Base-by-base conservation (phyloP, 1,284 basidiomycete genomes). In the Thecaphora frezii region DNA sequence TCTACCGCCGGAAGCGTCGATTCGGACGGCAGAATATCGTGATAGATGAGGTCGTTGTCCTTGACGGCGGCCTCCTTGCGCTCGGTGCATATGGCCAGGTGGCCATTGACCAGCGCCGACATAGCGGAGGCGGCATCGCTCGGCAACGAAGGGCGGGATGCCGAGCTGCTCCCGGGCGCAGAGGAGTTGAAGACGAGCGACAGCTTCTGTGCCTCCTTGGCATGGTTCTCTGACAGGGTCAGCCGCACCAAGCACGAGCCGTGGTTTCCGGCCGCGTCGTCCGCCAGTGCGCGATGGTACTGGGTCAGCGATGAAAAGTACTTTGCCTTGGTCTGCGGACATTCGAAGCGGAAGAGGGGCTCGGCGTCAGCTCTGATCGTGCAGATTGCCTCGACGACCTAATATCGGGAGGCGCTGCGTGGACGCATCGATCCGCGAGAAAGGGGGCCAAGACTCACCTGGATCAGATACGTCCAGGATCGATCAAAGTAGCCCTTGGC, bases 1-100 rank as follows among this genome's bases (percentile, higher is more conserved):
- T 96, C 93, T 51, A 96, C 86, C 0, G 82, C 78, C 0, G 93
- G 86, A 0, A 98, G 84, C 0, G 89, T 85, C 19, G 93, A 90
- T 16, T 88, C 84, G 4, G 88, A 83, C 0, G 93, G 91, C 0
- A 93, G 81, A 51, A 94, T 85, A n/a, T 91, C 91, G 77, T 98
- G 93, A 82, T 98, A 99, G 68, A 99, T 96, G 44, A 99, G 85
- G 75, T 98, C 94, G 79, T 98, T 98, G 81, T 97, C 93, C 54
- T 89, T 87, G 53, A 87, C 85, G 0, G 90, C 89, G 52, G 90
- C 87, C 47, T 81, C 83, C 76, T 87, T 88, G 52, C 86, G 86
- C 66, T 94, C 92, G 0, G 85, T 82, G 69, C 89, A 88, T 25
- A 93, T 81, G 1, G 89, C 85, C 8, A 88, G 82, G 62, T 94